A percentile compares a stretch with the other conserved stretches of the same genome.
These are phyloP conservation scores for Ogataea salicorniae DNA, from an alignment of 805 yeast genomes.

Conservation along the genomic window DNA sequence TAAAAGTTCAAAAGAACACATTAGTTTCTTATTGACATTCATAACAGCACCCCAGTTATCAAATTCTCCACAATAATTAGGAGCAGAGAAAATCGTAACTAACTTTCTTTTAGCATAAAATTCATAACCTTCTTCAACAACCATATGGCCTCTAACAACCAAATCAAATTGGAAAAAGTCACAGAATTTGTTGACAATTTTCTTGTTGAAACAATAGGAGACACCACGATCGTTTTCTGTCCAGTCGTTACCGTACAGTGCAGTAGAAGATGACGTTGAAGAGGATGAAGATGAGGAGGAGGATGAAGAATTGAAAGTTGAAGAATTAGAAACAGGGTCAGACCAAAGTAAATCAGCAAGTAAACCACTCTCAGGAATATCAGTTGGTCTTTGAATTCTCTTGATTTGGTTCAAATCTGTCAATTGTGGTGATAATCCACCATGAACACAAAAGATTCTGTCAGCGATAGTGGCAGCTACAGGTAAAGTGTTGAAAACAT, in stretches of 20 bases:
- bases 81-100: conserved; percentile 78
- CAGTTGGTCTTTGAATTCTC: conserved; percentile 72
- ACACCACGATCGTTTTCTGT: conserved; percentile 82
- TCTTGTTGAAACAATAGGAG: conserved; percentile 69
- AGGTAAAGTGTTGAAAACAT: conserved; percentile 54
- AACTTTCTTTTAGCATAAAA: conserved; percentile 69
- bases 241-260: conserved; percentile 45
- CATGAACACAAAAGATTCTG: conserved; percentile 55
- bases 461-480: conserved; percentile 59
- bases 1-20: conserved; percentile 66
- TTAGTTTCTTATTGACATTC: conserved; percentile 62
- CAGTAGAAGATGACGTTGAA: neutral
- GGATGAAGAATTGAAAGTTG: conserved; percentile 2
- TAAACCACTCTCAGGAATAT: conserved; percentile 75
- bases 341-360: conserved; percentile 80
- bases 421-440: conserved; percentile 74
- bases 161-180: conserved; percentile 65
- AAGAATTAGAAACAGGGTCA: conserved; percentile 58
- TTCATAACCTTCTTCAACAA: conserved; percentile 84
- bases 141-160: conserved; percentile 84
- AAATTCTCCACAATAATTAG: conserved; percentile 80
- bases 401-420: conserved; percentile 62
- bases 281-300: neutral
- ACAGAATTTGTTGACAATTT: conserved; percentile 66
- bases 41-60: conserved; percentile 77